Conservation (phyloP, 208 protist species). For the Acanthamoeba healyi region DNA sequence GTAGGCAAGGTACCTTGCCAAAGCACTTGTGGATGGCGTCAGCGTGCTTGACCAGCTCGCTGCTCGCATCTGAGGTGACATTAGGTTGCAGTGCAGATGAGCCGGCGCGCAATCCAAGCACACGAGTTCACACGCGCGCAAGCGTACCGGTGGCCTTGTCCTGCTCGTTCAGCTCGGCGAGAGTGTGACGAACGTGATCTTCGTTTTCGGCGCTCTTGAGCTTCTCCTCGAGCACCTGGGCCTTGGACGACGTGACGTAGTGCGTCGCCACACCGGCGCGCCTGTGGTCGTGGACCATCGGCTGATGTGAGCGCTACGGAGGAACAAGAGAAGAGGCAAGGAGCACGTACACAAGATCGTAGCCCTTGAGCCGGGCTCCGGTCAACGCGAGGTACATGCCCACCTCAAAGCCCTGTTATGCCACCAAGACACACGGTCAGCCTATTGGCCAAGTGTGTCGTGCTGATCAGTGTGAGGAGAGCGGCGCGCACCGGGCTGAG, state of each 20-base stretch:
- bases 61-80: not conserved
- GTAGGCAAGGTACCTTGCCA: not conserved
- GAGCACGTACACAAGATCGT: conserved; percentile 82
- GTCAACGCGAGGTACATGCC: conserved; percentile 89
- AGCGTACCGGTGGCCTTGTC: not conserved
- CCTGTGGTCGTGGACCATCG: not conserved
- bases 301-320: not conserved
- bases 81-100: not conserved
- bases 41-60: conserved; percentile 16
- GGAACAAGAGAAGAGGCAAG: conserved; percentile 21
- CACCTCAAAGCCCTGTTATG: not conserved
- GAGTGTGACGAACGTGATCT: not conserved
- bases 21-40: conserved; percentile 43
- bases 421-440: not conserved
- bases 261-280: conserved; percentile 86
- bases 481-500: not conserved
- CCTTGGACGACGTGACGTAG: conserved; percentile 73
- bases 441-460: not conserved
- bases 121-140: too few species aligned
- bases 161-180: conserved; percentile 33
- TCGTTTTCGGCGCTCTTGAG: conserved; percentile 35
- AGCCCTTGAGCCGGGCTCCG: conserved; percentile 83
- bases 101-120: too few species aligned
- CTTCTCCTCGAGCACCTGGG: conserved; percentile 33
- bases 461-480: too few species aligned